Base-by-base conservation (phyloP, 352 stramenopile species). In the Pythium rhizo-oryzae region DNA sequence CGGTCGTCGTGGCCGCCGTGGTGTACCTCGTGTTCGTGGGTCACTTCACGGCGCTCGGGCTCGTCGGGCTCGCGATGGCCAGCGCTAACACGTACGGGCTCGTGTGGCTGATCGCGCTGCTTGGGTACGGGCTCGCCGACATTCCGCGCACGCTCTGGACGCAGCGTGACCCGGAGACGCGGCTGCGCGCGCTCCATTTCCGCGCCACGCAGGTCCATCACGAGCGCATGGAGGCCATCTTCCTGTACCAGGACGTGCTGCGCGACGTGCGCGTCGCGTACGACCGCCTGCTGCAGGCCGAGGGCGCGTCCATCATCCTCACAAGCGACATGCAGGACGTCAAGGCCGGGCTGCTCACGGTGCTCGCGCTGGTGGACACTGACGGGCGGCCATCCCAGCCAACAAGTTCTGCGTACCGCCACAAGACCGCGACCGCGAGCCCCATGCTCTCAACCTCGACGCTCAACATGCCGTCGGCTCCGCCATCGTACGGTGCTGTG, bases 41-140 rank as follows among this genome's bases (percentile, higher is more conserved):
- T 35, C 81, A 89, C 47, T 82, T 91, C 54, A 84, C 78, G 8
- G 44, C 84, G 8, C 75, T 71, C 43, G 80, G 81, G 0, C 56
- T 91, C 16, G 4, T 82, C 15, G 81, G 81, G 0, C 71, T 93
- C 18, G 73, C 76, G 0, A 91, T 93, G 82, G 81, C 84, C 4
- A 67, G 65, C 1, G 80, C 74, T 39, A 92, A 93, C 69, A 89
- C 81, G 16, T 93, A 93, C 64, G 82, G 85, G 12, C 56, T 93
- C 35, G 59, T 75, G 16, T 89, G 79, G 79, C 69, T 90, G 37
- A 89, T 90, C 37, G 59, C 74, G 19, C 69, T 93, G 44, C 70
- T 93, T 8, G 85, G 82, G 0, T 85, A 87, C 57, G 85, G 85
- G 12, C 80, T 93, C 30, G 78, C 82, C 8, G 79, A 85, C 33